phyloP scores from a whole-genome alignment of 352 stramenopile genomes.

The Aphanomyces cochlioides region DNA sequence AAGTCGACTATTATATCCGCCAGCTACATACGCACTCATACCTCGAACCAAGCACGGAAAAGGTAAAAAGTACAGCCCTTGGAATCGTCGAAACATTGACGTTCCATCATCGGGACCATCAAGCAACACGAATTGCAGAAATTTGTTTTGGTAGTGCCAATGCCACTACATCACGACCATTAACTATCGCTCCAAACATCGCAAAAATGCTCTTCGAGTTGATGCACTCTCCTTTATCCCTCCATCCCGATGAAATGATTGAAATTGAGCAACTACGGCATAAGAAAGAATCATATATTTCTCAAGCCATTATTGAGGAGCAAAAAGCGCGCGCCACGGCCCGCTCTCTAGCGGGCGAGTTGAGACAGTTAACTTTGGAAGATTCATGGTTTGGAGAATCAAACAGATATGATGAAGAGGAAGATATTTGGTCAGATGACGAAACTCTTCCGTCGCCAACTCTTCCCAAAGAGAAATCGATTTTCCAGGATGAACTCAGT shows the following conservation, averaged over 20 bases:
- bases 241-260: constrained; percentile 15
- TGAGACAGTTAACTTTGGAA: constrained; percentile 22
- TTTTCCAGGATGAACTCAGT: no score
- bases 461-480: no score
- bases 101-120: constrained; percentile 27
- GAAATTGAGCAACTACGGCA: constrained; percentile 23
- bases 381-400: constrained; percentile 16
- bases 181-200: constrained; percentile 16
- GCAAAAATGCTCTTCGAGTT: constrained; percentile 16
- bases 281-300: neutral
- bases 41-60: constrained; percentile 14
- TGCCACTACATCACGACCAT: neutral
- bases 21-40: constrained; percentile 22
- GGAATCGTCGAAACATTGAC: constrained; percentile 21
- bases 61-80: neutral
- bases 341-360: constrained; percentile 10
- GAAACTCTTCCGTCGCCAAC: neutral
- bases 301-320: neutral
- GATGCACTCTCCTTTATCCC: neutral
- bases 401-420: neutral
- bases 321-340: neutral
- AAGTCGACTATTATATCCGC: constrained; percentile 22
- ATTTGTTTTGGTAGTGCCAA: constrained; percentile 18
- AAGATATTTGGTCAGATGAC: constrained; percentile 18
- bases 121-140: constrained; percentile 16